These are phyloP conservation scores for Fusarium sp. DNA, from an alignment of 2,329 filamentous ascomycete genomes.

Conservation along the genomic window DNA sequence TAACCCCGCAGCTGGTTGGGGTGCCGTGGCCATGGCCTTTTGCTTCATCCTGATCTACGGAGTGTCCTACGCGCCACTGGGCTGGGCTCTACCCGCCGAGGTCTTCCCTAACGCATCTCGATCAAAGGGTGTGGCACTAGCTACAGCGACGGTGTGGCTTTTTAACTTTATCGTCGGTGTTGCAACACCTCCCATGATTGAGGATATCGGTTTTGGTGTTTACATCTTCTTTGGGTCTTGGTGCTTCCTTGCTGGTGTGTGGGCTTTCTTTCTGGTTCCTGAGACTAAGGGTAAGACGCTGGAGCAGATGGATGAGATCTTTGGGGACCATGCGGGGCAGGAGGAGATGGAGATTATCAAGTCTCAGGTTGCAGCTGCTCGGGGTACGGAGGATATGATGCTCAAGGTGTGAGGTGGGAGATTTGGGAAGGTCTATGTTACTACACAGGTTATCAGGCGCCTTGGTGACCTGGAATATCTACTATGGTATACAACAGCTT, in stretches of 20 bases:
- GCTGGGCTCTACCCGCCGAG: constrained; percentile 61
- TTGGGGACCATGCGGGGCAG: not conserved
- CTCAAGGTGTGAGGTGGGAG: too few species aligned
- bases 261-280: constrained; percentile 74
- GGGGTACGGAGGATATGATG: not conserved
- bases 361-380: not conserved
- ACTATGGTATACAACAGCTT: not conserved
- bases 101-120: constrained; percentile 57
- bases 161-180: constrained; percentile 49
- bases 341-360: not conserved
- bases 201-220: constrained; percentile 64
- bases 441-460: too few species aligned
- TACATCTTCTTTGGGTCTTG: constrained; percentile 84
- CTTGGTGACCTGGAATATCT: too few species aligned
- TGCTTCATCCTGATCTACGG: constrained; percentile 40
- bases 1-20: constrained; percentile 68
- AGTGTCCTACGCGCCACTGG: constrained; percentile 57
- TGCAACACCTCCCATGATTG: constrained; percentile 20
- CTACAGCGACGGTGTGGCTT: constrained; percentile 57
- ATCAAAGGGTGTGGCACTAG: constrained; percentile 57
- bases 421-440: too few species aligned
- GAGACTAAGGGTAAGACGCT: constrained; percentile 81
- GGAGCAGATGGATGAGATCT: constrained; percentile 72
- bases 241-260: constrained; percentile 76
- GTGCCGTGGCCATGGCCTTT: constrained; percentile 60